Evolutionary conservation across 768 basidiomycete genomes (phyloP).

Genomic region (Myochromella boudieri): DNA sequence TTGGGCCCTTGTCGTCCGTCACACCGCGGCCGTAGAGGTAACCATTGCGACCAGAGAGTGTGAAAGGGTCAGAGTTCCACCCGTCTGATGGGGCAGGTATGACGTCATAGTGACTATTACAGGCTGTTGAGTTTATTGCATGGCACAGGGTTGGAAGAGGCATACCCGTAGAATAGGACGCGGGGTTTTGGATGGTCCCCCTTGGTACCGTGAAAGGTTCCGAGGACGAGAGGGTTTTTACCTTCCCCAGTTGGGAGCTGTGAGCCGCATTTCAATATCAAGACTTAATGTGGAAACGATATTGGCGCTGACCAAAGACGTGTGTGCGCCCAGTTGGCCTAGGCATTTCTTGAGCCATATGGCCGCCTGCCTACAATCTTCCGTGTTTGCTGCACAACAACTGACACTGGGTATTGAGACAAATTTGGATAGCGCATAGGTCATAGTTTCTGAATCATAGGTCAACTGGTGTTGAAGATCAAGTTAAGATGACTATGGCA

Average conservation of each 20-base stretch:
- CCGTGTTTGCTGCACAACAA: slow-evolving; percentile 59
- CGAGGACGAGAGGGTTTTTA: slow-evolving; percentile 86
- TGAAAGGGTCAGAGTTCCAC: slow-evolving; percentile 87
- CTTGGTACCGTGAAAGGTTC: slow-evolving; percentile 77
- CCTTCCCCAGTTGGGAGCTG: slow-evolving; percentile 78
- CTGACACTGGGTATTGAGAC: slow-evolving; percentile 88
- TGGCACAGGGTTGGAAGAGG: not conserved
- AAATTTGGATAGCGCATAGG: slow-evolving; percentile 81
- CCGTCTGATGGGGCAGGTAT: slow-evolving; percentile 72
- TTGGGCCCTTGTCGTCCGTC: slow-evolving; percentile 95
- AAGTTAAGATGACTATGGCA: slow-evolving; percentile 1
- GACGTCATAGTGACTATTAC: slow-evolving; percentile 90
- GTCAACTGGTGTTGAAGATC: not conserved
- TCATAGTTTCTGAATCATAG: slow-evolving; percentile 57
- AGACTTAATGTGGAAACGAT: not conserved
- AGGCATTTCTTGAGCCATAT: slow-evolving; percentile 91
- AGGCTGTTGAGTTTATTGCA: not conserved
- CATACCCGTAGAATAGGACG: slow-evolving; percentile 88
- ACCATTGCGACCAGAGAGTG: slow-evolving; percentile 78
- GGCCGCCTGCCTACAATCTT: slow-evolving; percentile 92
- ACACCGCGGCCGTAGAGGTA: slow-evolving; percentile 90
- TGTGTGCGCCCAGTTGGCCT: slow-evolving; percentile 82
- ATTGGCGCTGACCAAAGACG: slow-evolving; percentile 58
- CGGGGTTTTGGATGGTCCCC: slow-evolving; percentile 61
- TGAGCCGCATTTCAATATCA: not conserved